These are phyloP conservation scores for Penicillium psychrosexuale DNA, from an alignment of 2,329 filamentous ascomycete species.

Conservation along the genomic window DNA sequence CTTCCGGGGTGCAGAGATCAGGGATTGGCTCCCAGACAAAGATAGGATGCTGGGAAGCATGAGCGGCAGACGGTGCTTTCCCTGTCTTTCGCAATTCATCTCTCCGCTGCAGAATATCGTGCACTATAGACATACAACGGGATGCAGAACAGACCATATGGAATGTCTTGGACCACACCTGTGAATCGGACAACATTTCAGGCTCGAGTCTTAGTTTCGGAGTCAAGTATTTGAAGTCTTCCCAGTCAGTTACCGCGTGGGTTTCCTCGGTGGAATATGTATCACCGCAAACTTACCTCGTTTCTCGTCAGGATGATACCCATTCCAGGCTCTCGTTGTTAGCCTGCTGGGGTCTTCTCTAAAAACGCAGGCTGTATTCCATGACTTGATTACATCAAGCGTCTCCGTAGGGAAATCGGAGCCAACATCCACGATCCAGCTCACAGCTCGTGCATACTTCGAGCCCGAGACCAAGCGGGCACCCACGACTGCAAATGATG, in stretches of 20 bases:
- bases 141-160: constrained; percentile 81
- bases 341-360: constrained; percentile 63
- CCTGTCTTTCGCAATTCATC: constrained; percentile 30
- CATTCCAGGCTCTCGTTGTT: constrained; percentile 91
- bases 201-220: constrained; percentile 79
- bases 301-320: constrained; percentile 69
- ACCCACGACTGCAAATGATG: constrained; percentile 80
- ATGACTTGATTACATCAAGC: constrained; percentile 62
- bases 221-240: constrained; percentile 82
- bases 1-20: constrained; percentile 72
- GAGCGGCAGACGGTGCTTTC: constrained; percentile 26
- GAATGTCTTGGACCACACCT: constrained; percentile 73
- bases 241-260: constrained; percentile 20
- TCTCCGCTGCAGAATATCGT: constrained; percentile 61
- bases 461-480: constrained; percentile 80
- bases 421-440: constrained; percentile 89
- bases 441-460: constrained; percentile 63
- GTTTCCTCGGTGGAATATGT: not conserved
- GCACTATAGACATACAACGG: constrained; percentile 72
- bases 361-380: constrained; percentile 72
- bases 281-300: constrained; percentile 43
- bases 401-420: constrained; percentile 76
- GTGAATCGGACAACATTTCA: constrained; percentile 61
- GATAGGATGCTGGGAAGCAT: constrained; percentile 56
- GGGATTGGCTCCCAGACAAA: constrained; percentile 97